Percentiles rank a stretch among this genome's conserved stretches.
Conservation (phyloP, 164 flowering plant genomes). For the Stephania cephalantha region DNA sequence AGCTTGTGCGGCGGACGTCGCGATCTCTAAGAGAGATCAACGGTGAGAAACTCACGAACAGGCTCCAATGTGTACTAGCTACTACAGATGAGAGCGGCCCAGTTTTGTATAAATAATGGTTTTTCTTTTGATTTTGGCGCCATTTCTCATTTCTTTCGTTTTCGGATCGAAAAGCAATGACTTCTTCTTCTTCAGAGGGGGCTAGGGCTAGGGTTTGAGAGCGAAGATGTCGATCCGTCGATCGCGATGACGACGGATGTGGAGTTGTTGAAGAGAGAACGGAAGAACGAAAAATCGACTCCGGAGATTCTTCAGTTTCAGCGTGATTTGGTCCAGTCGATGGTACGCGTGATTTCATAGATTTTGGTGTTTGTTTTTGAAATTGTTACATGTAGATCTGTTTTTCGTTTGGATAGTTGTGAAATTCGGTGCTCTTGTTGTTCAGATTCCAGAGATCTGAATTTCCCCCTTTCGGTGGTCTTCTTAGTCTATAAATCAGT, state of each 20-base stretch:
- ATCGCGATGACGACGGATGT: conserved; percentile 52
- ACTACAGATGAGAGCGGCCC: no score
- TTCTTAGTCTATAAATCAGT: neutral
- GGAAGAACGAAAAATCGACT: conserved; percentile 86
- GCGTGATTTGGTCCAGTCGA: conserved; percentile 46
- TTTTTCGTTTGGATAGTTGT: neutral
- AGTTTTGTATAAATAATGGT: no score
- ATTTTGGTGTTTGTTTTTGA: neutral
- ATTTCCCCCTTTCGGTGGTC: neutral
- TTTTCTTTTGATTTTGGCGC: neutral
- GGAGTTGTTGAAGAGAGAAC: conserved; percentile 68
- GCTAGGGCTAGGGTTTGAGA: conserved; percentile 17
- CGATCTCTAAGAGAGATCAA: no score
- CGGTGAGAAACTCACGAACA: no score
- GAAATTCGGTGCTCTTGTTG: neutral
- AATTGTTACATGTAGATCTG: neutral
- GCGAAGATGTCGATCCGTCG: conserved; percentile 50
- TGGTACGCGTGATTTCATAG: conserved; percentile 30
- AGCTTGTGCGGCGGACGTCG: no score
- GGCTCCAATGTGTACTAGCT: no score
- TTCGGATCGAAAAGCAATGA: conserved; percentile 16
- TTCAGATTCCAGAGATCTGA: neutral
- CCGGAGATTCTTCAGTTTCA: conserved; percentile 74
- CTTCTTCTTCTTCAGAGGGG: conserved; percentile 28
- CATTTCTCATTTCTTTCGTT: no score